Evolutionary conservation across 78 protist genomes (phyloP).

Genomic region (Salpingoeca rosetta): DNA sequence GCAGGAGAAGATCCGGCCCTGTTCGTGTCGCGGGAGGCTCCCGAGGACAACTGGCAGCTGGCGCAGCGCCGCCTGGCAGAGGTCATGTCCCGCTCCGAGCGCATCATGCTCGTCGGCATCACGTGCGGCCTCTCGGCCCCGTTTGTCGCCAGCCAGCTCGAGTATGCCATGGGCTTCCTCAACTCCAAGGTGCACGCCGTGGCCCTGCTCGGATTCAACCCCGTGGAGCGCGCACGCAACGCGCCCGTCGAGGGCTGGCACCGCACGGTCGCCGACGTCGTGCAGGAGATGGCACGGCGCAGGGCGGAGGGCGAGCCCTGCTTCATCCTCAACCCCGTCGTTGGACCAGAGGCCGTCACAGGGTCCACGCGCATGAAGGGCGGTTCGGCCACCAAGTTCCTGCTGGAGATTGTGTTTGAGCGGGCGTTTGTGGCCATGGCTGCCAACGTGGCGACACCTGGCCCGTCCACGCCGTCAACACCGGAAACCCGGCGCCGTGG

Average conservation of each 20-base stretch:
- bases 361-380: slow-evolving; percentile 83
- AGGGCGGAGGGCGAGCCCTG: too few relatives aligned
- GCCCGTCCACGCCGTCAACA: too few relatives aligned
- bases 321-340: slow-evolving; percentile 60
- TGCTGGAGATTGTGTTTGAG: slow-evolving; percentile 27
- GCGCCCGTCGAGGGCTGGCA: slow-evolving; percentile 48
- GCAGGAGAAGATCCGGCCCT: slow-evolving; percentile 77
- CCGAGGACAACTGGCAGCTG: slow-evolving; percentile 49
- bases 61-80: slow-evolving; percentile 38
- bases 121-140: slow-evolving; percentile 82
- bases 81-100: not conserved
- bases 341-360: slow-evolving; percentile 78
- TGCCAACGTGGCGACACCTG: too few relatives aligned
- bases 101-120: slow-evolving; percentile 58
- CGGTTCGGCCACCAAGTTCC: slow-evolving; percentile 63
- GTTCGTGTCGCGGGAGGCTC: slow-evolving; percentile 52
- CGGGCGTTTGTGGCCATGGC: not conserved
- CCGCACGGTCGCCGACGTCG: slow-evolving; percentile 23
- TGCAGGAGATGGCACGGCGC: too few relatives aligned
- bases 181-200: too few relatives aligned
- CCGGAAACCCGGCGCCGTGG: too few relatives aligned
- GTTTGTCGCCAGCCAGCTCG: slow-evolving; percentile 67
- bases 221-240: slow-evolving; percentile 48
- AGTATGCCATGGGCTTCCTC: too few relatives aligned
- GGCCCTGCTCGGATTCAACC: slow-evolving; percentile 70